These are phyloP conservation scores for Sugiyamaella floridensis DNA, from an alignment of 805 yeast genomes.

Conservation along the genomic window DNA sequence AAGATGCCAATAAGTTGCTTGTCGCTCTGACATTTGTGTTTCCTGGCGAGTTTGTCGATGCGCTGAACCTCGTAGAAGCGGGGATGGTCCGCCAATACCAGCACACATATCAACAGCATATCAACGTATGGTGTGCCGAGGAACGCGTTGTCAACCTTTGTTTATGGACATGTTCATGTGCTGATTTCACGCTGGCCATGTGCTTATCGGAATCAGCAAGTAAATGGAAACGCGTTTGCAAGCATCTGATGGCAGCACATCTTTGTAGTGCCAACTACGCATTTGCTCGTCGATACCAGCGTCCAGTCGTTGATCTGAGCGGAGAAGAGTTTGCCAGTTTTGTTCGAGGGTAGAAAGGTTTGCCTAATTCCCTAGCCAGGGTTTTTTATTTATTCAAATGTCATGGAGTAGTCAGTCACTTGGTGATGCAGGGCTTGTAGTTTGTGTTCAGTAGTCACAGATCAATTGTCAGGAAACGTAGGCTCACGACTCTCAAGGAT, in stretches of 20 bases:
- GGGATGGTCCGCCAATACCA: neutral
- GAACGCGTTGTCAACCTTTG: slow-evolving; percentile 9
- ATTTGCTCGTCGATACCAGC: neutral
- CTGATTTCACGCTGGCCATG: slow-evolving; percentile 5
- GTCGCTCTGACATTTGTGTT: slow-evolving; percentile 18
- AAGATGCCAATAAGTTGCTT: slow-evolving; percentile 2
- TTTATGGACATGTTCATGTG: slow-evolving; percentile 21
- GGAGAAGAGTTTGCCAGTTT: neutral
- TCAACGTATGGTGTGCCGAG: slow-evolving; percentile 1
- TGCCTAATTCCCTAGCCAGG: no score
- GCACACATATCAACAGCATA: neutral
- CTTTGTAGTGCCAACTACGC: slow-evolving; percentile 3
- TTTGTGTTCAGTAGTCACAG: no score
- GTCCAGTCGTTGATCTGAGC: neutral
- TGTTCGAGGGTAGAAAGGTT: neutral
- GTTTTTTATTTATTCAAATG: no score
- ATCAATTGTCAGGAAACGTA: no score
- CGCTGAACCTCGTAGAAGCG: slow-evolving; percentile 18
- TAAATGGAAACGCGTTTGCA: slow-evolving; percentile 14
- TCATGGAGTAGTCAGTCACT: no score
- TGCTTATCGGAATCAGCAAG: slow-evolving; percentile 1
- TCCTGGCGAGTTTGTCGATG: slow-evolving; percentile 17
- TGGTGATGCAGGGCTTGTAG: no score
- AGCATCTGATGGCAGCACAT: slow-evolving; percentile 20
- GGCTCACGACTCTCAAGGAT: no score